Percentiles rank a stretch among this genome's conserved stretches.
These are phyloP conservation scores for Pezicula rhizophila DNA, from an alignment of 2,329 filamentous ascomycete species.

Conservation along the genomic window DNA sequence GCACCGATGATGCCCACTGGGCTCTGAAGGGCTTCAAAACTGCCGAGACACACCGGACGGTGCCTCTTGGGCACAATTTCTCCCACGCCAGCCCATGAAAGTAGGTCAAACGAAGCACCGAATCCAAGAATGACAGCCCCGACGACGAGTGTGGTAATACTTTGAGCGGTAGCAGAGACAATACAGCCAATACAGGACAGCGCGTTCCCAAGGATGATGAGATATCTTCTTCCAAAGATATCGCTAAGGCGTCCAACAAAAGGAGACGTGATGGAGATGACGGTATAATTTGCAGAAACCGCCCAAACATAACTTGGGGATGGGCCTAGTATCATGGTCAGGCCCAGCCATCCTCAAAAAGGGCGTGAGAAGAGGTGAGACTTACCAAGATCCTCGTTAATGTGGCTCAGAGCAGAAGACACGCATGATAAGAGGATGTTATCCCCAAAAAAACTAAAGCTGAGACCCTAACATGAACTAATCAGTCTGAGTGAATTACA, in stretches of 20 bases:
- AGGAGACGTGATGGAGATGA: neutral
- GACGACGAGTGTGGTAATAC: neutral
- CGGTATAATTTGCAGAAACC: neutral
- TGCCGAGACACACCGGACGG: neutral
- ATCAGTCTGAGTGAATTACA: too few relatives aligned
- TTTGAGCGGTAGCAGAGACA: neutral
- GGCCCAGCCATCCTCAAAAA: neutral
- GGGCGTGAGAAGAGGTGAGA: slow-evolving; percentile 11
- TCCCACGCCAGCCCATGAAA: neutral
- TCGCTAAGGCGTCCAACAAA: slow-evolving; percentile 27
- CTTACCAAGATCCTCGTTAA: neutral
- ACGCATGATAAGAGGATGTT: too few relatives aligned
- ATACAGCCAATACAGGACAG: slow-evolving; percentile 14
- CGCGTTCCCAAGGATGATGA: slow-evolving; percentile 15
- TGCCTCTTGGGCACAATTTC: neutral
- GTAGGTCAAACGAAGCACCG: neutral
- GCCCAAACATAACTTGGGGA: neutral
- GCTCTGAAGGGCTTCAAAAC: neutral
- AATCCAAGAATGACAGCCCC: neutral
- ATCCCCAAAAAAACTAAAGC: too few relatives aligned
- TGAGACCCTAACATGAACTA: too few relatives aligned
- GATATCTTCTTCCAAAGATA: slow-evolving; percentile 28
- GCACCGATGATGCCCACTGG: neutral
- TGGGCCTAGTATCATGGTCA: neutral
- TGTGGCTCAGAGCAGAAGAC: too few relatives aligned